These are phyloP conservation scores for Daedaleopsis nitida DNA, from an alignment of 768 basidiomycete genomes.

Conservation along the genomic window DNA sequence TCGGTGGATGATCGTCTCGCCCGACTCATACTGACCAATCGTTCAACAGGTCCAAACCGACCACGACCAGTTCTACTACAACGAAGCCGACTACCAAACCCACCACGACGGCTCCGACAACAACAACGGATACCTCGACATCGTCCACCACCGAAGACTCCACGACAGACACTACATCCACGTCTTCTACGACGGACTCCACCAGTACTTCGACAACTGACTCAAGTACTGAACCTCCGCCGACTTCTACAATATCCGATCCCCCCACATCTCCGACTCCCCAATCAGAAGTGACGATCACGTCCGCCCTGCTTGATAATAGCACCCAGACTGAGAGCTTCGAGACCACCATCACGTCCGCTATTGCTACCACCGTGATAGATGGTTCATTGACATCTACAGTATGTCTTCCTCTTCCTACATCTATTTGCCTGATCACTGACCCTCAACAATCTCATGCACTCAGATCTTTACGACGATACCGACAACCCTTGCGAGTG, in stretches of 20 bases:
- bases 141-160: conserved; percentile 3
- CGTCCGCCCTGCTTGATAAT: neutral
- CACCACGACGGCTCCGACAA: neutral
- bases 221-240: conserved; percentile 1
- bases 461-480: conserved; percentile 25
- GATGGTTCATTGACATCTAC: conserved; percentile 15
- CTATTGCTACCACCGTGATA: conserved; percentile 19
- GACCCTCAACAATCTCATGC: neutral
- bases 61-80: neutral
- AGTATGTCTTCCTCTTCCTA: neutral
- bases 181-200: neutral
- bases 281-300: conserved; percentile 1
- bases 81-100: neutral
- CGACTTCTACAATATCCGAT: neutral
- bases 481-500: conserved; percentile 22
- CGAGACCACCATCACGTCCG: conserved; percentile 18
- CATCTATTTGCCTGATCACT: neutral
- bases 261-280: conserved; percentile 1
- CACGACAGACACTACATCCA: neutral
- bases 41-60: neutral
- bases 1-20: too few relatives aligned
- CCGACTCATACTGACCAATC: neutral
- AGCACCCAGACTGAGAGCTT: neutral
- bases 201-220: neutral
- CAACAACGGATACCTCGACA: neutral